phyloP scores from a whole-genome alignment of 2,329 filamentous ascomycete genomes.

The Aspergillus piperis region DNA sequence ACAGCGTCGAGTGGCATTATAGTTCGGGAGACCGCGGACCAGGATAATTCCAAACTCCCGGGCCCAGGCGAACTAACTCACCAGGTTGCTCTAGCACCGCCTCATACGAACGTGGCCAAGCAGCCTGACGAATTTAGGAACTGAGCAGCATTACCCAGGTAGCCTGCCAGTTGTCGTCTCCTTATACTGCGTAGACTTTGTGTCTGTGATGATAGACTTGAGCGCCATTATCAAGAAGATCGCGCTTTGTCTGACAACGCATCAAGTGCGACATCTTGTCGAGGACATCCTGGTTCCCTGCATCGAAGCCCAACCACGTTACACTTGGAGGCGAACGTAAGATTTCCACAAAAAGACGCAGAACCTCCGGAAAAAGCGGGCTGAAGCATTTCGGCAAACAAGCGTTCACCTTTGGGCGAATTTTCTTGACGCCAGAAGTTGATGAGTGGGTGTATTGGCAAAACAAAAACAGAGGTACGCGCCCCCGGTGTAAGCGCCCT shows the following conservation, averaged over 20 bases:
- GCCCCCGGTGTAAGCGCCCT: constrained; percentile 24
- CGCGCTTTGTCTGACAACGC: constrained; percentile 43
- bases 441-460: constrained; percentile 13
- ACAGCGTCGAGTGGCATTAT: constrained; percentile 25
- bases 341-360: constrained; percentile 37
- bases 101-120: constrained; percentile 30
- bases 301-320: constrained; percentile 50
- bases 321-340: constrained; percentile 35
- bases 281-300: constrained; percentile 42
- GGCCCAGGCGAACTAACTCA: constrained; percentile 16
- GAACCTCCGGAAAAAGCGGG: constrained; percentile 28
- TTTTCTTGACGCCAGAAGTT: constrained; percentile 15
- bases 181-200: constrained; percentile 26
- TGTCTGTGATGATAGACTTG: constrained; percentile 31
- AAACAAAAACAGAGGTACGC: constrained; percentile 36
- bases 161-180: constrained; percentile 24
- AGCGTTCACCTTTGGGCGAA: constrained; percentile 19
- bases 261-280: constrained; percentile 40
- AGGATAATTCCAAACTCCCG: constrained; percentile 18
- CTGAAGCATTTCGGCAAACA: constrained; percentile 28
- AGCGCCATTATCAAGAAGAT: constrained; percentile 32
- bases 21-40: constrained; percentile 17
- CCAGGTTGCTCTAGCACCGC: constrained; percentile 31
- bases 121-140: constrained; percentile 23
- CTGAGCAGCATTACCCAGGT: constrained; percentile 17